Percentiles rank a stretch among this genome's conserved stretches.
phyloP scores from a whole-genome alignment of 192 early-diverging fungal species.

The Spizellomyces sp. region DNA sequence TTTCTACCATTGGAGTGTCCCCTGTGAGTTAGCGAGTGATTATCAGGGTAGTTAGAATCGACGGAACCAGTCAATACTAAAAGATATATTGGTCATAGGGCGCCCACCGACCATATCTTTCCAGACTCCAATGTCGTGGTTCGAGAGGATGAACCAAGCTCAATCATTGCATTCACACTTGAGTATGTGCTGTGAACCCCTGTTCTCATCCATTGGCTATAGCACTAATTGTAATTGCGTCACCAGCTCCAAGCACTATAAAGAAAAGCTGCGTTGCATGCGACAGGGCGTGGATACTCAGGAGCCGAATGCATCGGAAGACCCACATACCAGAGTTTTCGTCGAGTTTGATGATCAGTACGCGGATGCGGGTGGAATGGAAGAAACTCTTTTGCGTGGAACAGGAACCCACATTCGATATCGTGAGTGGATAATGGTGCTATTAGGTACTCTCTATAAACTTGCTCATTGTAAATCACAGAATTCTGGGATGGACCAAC shows the following conservation, averaged over 20 bases:
- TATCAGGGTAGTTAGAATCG: neutral
- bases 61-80: neutral
- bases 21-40: constrained; percentile 52
- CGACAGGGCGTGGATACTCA: constrained; percentile 23
- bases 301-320: constrained; percentile 14
- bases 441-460: constrained; percentile 3
- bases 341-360: constrained; percentile 36
- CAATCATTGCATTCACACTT: constrained; percentile 89
- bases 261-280: constrained; percentile 61
- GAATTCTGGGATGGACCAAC: constrained; percentile 75
- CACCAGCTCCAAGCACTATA: constrained; percentile 66
- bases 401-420: constrained; percentile 77
- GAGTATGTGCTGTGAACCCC: constrained; percentile 38
- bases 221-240: neutral
- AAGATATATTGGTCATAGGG: constrained; percentile 17
- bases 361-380: constrained; percentile 32
- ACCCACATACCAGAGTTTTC: constrained; percentile 24
- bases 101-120: constrained; percentile 84
- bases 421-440: constrained; percentile 47
- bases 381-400: constrained; percentile 67
- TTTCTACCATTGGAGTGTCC: constrained; percentile 75
- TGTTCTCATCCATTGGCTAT: neutral
- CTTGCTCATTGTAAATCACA: neutral
- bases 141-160: constrained; percentile 89
- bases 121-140: constrained; percentile 83